phyloP scores from a whole-genome alignment of 1,284 basidiomycete species.

The Volvariella surrecta region DNA sequence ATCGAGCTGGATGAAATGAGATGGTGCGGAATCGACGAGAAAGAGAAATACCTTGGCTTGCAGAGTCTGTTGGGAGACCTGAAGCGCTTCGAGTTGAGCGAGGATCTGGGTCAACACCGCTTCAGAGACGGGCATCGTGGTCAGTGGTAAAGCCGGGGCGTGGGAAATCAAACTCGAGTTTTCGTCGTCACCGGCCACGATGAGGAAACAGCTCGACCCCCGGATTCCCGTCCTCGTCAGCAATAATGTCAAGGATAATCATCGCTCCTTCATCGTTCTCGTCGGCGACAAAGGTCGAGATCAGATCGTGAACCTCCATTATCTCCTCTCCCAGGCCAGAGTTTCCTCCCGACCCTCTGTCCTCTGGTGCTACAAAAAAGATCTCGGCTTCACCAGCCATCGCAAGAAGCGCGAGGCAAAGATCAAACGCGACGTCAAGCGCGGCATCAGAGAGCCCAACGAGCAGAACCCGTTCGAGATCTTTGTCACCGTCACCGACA shows the following conservation, averaged over 20 bases:
- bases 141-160: too few species aligned
- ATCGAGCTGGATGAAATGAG: slow-evolving; percentile 22
- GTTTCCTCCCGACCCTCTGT: slow-evolving; percentile 87
- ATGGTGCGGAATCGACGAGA: slow-evolving; percentile 3
- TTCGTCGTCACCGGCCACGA: slow-evolving; percentile 17
- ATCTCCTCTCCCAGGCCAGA: slow-evolving; percentile 85
- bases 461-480: slow-evolving; percentile 98
- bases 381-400: slow-evolving; percentile 92
- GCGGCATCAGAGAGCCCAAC: slow-evolving; percentile 89
- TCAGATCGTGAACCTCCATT: slow-evolving; percentile 97
- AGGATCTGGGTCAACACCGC: slow-evolving; percentile 67
- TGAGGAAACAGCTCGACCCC: slow-evolving; percentile 85
- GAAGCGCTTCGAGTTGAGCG: slow-evolving; percentile 56
- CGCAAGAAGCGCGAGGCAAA: slow-evolving; percentile 95
- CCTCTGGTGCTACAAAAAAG: slow-evolving; percentile 97
- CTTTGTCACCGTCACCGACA: slow-evolving; percentile 98
- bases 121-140: slow-evolving; percentile 43
- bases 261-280: slow-evolving; percentile 94
- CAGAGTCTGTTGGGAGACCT: slow-evolving; percentile 63
- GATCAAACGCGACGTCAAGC: slow-evolving; percentile 91
- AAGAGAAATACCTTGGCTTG: slow-evolving; percentile 54
- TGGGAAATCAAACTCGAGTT: too few species aligned
- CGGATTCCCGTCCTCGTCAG: slow-evolving; percentile 90
- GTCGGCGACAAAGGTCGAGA: slow-evolving; percentile 94
- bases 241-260: slow-evolving; percentile 90